A percentile compares a stretch with the other conserved stretches of the same genome.
Conservation (phyloP, 495 filamentous ascomycete species). For the Penicillium alfredii region DNA sequence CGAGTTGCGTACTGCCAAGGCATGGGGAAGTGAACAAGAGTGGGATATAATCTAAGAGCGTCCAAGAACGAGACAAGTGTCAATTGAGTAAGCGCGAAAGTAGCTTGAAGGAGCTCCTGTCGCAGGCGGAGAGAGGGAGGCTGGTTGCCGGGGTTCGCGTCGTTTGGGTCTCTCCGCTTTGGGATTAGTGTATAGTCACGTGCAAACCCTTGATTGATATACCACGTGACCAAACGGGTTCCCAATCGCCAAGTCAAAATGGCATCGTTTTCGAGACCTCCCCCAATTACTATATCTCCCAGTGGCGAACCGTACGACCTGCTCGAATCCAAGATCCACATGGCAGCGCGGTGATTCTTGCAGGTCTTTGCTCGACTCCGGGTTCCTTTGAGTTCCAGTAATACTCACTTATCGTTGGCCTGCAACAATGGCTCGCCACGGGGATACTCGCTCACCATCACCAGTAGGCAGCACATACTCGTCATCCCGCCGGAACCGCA, state of each 20-base stretch:
- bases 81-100: slow-evolving; percentile 8
- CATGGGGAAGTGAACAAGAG: slow-evolving; percentile 17
- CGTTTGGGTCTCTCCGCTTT: slow-evolving; percentile 26
- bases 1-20: slow-evolving; percentile 27
- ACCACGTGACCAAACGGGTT: slow-evolving; percentile 20
- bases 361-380: slow-evolving; percentile 9
- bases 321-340: slow-evolving; percentile 1
- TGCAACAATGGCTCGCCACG: slow-evolving; percentile 81
- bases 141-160: slow-evolving; percentile 24
- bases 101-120: slow-evolving; percentile 21
- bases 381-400: slow-evolving; percentile 49
- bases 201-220: too few relatives aligned
- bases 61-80: slow-evolving; percentile 3
- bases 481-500: slow-evolving; percentile 63
- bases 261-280: too few relatives aligned
- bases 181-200: slow-evolving; percentile 17
- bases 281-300: too few relatives aligned
- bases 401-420: slow-evolving; percentile 57
- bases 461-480: slow-evolving; percentile 84
- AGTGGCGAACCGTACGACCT: too few relatives aligned
- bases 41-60: too few relatives aligned
- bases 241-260: too few relatives aligned
- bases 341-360: slow-evolving; percentile 11
- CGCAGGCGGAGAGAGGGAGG: slow-evolving; percentile 21
- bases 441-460: slow-evolving; percentile 92